phyloP scores from a whole-genome alignment of 2,329 filamentous ascomycete species.

The Pseudogymnoascus sp. region DNA sequence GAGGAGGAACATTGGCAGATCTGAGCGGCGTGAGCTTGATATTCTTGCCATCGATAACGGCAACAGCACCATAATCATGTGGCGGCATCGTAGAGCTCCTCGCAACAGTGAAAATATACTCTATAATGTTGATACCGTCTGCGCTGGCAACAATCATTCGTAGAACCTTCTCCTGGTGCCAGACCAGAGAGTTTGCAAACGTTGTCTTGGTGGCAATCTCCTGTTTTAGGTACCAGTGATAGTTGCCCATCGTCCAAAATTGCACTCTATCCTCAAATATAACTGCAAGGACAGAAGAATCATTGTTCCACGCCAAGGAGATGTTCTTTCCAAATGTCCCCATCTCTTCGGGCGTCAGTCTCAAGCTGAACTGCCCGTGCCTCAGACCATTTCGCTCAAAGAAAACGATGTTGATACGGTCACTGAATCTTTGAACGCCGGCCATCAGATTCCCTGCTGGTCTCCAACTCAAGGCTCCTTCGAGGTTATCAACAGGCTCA shows the following conservation, averaged over 20 bases:
- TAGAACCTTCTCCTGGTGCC: constrained; percentile 82
- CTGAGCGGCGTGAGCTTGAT: constrained; percentile 82
- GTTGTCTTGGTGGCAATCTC: constrained; percentile 48
- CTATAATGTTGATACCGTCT: constrained; percentile 47
- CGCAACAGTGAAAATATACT: constrained; percentile 60
- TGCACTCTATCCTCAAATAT: constrained; percentile 67
- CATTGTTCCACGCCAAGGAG: constrained; percentile 74
- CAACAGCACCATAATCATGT: constrained; percentile 68
- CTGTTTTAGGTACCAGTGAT: constrained; percentile 96
- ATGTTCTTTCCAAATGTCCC: constrained; percentile 49
- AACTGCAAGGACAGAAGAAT: constrained; percentile 87
- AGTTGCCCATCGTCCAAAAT: constrained; percentile 94
- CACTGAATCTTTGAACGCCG: constrained; percentile 61
- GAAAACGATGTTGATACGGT: constrained; percentile 75
- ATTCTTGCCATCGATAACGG: constrained; percentile 71
- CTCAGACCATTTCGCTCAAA: constrained; percentile 95
- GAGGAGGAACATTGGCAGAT: constrained; percentile 78
- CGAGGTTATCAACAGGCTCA: constrained; percentile 89
- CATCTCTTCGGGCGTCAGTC: constrained; percentile 51
- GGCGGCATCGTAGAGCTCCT: constrained; percentile 62
- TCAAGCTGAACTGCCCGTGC: constrained; percentile 88
- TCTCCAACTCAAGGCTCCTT: constrained; percentile 80
- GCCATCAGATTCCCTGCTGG: constrained; percentile 86
- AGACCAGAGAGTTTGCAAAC: constrained; percentile 34
- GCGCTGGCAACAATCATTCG: constrained; percentile 47